Evolutionary conservation across 2,329 filamentous ascomycete genomes (phyloP).

Genomic region (Colletotrichum musae): DNA sequence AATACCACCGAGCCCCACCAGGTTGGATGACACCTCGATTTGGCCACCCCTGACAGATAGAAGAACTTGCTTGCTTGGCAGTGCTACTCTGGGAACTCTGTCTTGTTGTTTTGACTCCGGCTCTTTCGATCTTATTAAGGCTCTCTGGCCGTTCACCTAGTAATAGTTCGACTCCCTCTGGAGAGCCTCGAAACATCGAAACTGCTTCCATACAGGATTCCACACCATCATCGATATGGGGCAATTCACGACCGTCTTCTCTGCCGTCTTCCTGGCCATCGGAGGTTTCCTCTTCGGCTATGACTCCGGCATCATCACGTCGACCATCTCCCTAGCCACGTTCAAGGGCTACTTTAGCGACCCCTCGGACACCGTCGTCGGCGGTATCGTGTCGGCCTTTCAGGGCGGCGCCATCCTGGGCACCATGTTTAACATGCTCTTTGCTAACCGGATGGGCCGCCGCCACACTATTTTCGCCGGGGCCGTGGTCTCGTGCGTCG

Average conservation of each 20-base stretch:
- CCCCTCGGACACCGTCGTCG: constrained; percentile 47
- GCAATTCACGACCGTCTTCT: constrained; percentile 32
- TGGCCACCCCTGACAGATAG: neutral
- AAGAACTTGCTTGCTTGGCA: neutral
- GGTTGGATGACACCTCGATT: constrained; percentile 25
- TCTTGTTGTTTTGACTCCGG: neutral
- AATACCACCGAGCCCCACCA: constrained; percentile 17
- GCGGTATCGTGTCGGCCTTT: constrained; percentile 48
- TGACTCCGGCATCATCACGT: constrained; percentile 62
- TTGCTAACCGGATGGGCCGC: constrained; percentile 49
- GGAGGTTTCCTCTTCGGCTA: constrained; percentile 58
- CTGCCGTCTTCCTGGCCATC: constrained; percentile 46
- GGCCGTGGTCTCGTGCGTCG: constrained; percentile 48
- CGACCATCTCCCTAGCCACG: constrained; percentile 45
- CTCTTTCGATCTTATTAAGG: neutral
- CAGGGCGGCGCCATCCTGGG: constrained; percentile 47
- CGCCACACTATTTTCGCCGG: constrained; percentile 50
- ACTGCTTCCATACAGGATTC: too few species aligned
- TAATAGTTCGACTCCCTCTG: neutral
- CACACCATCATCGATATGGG: constrained; percentile 36
- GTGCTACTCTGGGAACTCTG: neutral
- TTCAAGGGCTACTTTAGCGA: constrained; percentile 59
- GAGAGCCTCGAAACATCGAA: neutral
- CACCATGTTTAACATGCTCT: constrained; percentile 48
- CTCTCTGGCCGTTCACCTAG: neutral